Evolutionary conservation across 805 yeast genomes (phyloP), one percentile per base, ranked within the genome.

Genomic region (Candida jianshihensis): DNA sequence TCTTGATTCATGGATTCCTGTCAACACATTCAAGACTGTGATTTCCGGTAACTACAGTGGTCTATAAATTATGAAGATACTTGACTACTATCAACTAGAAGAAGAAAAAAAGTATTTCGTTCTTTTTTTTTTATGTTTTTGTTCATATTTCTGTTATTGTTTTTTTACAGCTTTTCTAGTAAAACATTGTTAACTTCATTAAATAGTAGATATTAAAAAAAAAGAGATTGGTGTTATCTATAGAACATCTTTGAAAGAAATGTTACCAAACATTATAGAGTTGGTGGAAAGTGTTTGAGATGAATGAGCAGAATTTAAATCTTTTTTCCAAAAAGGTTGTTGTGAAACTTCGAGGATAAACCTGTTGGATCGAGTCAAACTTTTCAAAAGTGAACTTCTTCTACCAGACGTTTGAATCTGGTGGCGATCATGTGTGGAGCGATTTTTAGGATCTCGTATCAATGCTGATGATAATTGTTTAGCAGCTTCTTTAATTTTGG

Each of bases 1-100:
- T 9, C 52, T 50, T 35, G 60, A 57, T 6, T 43, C 53, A 4
- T 64, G 70, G 70, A 45, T 37, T 2, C 41, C 40, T 3, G 62
- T 60, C 12, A 50, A 57, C 19, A 54, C 60, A 21, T 50, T 51
- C 19, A 58, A 53, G 29, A 59, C 67, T 0, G 40, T 63, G 21
- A 57, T 59, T 28, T 59, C 68, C 15, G 70, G 70, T 19, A 56
- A 49, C 24, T 64, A 64, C 43, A 42, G 46, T 34, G 67, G 65
- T 6, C 35, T 57, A 34, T 46, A n/a, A 18, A 7, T 6, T 10
- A 4, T 16, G 17, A 14, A 13, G 13, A 11, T 9, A 13, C 19
- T n/a, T 24, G 17, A 17, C 24, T 11, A 8, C 25, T 18, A 15
- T n/a, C n/a, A n/a, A n/a, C n/a, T n/a, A n/a, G n/a, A n/a, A n/a